phyloP scores from a whole-genome alignment of 345 rosid species.

The Bretschneidera sinensis region DNA sequence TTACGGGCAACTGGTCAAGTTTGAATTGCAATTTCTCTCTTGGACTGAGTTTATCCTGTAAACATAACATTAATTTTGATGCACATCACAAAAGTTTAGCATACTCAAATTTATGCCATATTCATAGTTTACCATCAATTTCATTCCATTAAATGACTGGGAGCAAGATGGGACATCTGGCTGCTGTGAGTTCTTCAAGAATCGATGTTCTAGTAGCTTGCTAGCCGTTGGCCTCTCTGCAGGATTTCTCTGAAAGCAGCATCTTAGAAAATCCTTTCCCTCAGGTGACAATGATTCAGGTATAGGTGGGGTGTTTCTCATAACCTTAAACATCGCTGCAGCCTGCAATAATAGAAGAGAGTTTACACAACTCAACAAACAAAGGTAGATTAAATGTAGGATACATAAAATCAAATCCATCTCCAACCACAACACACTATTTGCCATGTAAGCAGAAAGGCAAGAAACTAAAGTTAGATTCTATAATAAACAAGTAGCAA shows the following conservation, averaged over 20 bases:
- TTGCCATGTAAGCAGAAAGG: too few species aligned
- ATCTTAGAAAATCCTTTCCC: constrained; percentile 78
- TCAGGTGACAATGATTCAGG: constrained; percentile 78
- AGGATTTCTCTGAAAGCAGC: constrained; percentile 84
- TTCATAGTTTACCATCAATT: constrained; percentile 38
- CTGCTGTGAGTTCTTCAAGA: constrained; percentile 42
- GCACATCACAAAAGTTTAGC: neutral
- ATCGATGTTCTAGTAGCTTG: constrained; percentile 71
- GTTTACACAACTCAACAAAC: constrained; percentile 1
- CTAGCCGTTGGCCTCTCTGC: constrained; percentile 80
- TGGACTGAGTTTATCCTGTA: constrained; percentile 51
- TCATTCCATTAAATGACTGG: constrained; percentile 35
- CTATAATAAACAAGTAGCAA: too few species aligned
- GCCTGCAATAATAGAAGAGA: constrained; percentile 45
- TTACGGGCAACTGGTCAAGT: constrained; percentile 33
- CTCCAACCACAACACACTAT: too few species aligned
- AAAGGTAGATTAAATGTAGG: neutral
- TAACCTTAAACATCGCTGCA: constrained; percentile 93
- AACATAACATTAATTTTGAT: neutral
- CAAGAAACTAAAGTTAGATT: too few species aligned
- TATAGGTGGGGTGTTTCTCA: constrained; percentile 74
- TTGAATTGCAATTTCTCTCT: constrained; percentile 33
- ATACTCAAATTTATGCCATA: constrained; percentile 1
- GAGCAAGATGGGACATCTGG: constrained; percentile 33
- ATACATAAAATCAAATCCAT: too few species aligned